Percentiles rank a stretch among this genome's conserved stretches.
Conservation (phyloP, 306 rosid species). For the Hippophae rhamnoides region DNA sequence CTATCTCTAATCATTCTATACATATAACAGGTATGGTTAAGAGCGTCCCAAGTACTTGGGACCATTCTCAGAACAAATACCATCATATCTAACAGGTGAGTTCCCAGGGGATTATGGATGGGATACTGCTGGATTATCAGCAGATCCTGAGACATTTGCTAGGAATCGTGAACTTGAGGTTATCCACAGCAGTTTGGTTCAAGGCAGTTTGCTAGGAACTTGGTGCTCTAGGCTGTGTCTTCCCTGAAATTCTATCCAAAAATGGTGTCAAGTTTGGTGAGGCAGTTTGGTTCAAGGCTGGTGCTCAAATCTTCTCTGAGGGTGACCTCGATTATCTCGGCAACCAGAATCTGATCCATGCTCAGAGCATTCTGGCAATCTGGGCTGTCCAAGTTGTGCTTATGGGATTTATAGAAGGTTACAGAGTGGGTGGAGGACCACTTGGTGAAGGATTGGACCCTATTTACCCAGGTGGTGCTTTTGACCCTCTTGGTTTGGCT, state of each 20-base stretch:
- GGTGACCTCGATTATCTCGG: conserved; percentile 95
- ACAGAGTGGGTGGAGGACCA: conserved; percentile 93
- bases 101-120: conserved; percentile 96
- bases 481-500: conserved; percentile 92
- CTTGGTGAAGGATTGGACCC: conserved; percentile 98
- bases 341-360: conserved; percentile 85
- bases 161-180: conserved; percentile 90
- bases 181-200: conserved; percentile 87
- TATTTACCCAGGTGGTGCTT: conserved; percentile 89
- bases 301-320: conserved; percentile 83
- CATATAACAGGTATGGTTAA: conserved; percentile 66
- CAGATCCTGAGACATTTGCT: conserved; percentile 94
- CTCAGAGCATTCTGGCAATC: conserved; percentile 95
- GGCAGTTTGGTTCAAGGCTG: conserved; percentile 97
- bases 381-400: conserved; percentile 93
- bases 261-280: conserved; percentile 89
- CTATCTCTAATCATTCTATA: too few relatives aligned
- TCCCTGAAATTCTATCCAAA: conserved; percentile 76
- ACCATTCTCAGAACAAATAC: conserved; percentile 93
- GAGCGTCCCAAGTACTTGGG: conserved; percentile 97
- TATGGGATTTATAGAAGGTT: conserved; percentile 88
- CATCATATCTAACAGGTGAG: conserved; percentile 86
- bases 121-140: conserved; percentile 95
- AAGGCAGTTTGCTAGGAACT: too few relatives aligned
- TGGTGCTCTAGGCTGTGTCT: conserved; percentile 73